These are phyloP conservation scores for Trichoderma reesei DNA, from an alignment of 495 filamentous ascomycete species.

Conservation along the genomic window DNA sequence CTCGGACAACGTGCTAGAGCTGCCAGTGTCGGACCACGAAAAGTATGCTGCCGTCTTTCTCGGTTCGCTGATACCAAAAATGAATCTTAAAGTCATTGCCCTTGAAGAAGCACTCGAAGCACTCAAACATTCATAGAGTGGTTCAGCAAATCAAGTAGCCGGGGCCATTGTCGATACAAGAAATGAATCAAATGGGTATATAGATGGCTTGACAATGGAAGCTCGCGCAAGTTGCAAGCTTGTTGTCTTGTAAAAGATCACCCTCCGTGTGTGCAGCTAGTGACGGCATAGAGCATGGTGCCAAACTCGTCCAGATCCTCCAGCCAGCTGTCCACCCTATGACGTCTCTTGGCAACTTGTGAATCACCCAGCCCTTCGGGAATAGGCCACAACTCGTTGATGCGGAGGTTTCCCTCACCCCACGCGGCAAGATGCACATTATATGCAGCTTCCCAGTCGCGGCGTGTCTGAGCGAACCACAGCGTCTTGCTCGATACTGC, in stretches of 20 bases:
- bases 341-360: constrained; percentile 20
- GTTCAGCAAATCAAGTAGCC: background rate
- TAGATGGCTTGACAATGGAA: too few relatives aligned
- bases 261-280: constrained; percentile 30
- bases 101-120: background rate
- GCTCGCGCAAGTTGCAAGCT: too few relatives aligned
- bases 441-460: constrained; percentile 33
- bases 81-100: background rate
- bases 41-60: background rate
- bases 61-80: background rate
- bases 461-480: constrained; percentile 28
- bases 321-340: constrained; percentile 34
- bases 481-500: constrained; percentile 26
- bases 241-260: background rate
- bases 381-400: constrained; percentile 38
- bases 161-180: too few relatives aligned
- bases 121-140: background rate
- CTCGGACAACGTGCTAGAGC: background rate
- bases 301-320: constrained; percentile 38
- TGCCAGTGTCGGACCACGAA: background rate
- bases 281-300: constrained; percentile 39
- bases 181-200: too few relatives aligned
- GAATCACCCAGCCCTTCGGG: constrained; percentile 21
- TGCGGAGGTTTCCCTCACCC: constrained; percentile 26
- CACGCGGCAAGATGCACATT: constrained; percentile 34